Percentiles rank a stretch among this genome's conserved stretches.
phyloP scores from a whole-genome alignment of 2,329 filamentous ascomycete genomes.

The Aureobasidium uvarum region DNA sequence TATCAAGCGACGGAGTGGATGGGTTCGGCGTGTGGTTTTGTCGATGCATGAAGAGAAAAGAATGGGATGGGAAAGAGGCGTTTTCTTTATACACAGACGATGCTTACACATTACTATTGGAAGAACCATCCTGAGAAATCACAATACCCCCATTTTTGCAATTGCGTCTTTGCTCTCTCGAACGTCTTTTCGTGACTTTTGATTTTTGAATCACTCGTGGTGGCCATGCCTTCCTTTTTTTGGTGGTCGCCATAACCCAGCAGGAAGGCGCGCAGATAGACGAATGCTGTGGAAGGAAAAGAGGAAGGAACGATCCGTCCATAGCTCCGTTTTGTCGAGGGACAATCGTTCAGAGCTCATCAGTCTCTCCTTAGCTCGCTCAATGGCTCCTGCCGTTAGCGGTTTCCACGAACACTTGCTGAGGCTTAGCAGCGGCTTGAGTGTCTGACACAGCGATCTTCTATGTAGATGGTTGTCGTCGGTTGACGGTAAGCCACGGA shows the following conservation, averaged over 20 bases:
- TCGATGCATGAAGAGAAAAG: slow-evolving; percentile 8
- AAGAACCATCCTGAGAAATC: neutral
- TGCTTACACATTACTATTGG: neutral
- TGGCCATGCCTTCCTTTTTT: neutral
- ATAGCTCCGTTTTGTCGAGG: too few species aligned
- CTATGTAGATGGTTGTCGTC: too few species aligned
- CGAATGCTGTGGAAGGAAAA: too few species aligned
- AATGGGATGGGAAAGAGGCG: neutral
- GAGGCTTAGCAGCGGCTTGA: too few species aligned
- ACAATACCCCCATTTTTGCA: slow-evolving; percentile 1
- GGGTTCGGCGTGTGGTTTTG: neutral
- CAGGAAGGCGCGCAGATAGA: too few species aligned
- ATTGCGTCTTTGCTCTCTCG: neutral
- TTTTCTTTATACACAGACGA: neutral
- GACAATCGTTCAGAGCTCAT: too few species aligned
- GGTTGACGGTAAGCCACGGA: too few species aligned
- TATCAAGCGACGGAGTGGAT: slow-evolving; percentile 19
- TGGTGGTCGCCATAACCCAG: neutral
- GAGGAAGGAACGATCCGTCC: too few species aligned
- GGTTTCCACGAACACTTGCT: too few species aligned
- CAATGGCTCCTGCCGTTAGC: too few species aligned
- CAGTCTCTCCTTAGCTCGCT: too few species aligned
- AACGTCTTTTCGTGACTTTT: neutral
- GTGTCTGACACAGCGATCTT: too few species aligned
- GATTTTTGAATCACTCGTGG: neutral